These are phyloP conservation scores for Penicillium sp. DNA, from an alignment of 2,329 filamentous ascomycete species.

Conservation along the genomic window DNA sequence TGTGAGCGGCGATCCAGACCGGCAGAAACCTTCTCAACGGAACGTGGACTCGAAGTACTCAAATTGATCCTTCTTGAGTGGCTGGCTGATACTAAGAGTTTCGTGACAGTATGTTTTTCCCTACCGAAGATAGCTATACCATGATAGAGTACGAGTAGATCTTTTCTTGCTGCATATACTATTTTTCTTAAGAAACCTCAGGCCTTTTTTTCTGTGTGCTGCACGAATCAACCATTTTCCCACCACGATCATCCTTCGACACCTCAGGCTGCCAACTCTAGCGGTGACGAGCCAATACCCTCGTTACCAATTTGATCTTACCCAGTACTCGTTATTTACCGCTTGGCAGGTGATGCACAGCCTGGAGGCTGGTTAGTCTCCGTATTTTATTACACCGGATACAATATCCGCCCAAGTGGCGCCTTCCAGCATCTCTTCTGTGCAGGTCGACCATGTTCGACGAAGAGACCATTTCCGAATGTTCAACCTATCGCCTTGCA, in stretches of 20 bases:
- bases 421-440: not conserved
- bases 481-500: not conserved
- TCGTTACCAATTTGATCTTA: slow-evolving; percentile 3
- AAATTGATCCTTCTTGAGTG: not conserved
- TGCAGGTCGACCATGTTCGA: not conserved
- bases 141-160: not conserved
- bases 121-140: not conserved
- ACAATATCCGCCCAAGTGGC: not conserved
- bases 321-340: not conserved
- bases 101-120: not conserved
- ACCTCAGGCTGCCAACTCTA: slow-evolving; percentile 18
- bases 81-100: not conserved
- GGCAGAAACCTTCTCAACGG: slow-evolving; percentile 26
- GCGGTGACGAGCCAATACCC: slow-evolving; percentile 18
- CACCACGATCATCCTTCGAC: slow-evolving; percentile 6
- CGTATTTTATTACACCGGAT: not conserved
- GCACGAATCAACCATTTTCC: slow-evolving; percentile 11
- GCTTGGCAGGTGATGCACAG: not conserved
- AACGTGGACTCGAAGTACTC: slow-evolving; percentile 4
- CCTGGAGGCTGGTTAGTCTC: not conserved
- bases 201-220: not conserved
- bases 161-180: not conserved
- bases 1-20: slow-evolving; percentile 33
- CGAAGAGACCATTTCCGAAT: not conserved
- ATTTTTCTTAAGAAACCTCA: not conserved